Base-by-base conservation (phyloP, 2,329 filamentous ascomycete species). In the Ciborinia camelliae region DNA sequence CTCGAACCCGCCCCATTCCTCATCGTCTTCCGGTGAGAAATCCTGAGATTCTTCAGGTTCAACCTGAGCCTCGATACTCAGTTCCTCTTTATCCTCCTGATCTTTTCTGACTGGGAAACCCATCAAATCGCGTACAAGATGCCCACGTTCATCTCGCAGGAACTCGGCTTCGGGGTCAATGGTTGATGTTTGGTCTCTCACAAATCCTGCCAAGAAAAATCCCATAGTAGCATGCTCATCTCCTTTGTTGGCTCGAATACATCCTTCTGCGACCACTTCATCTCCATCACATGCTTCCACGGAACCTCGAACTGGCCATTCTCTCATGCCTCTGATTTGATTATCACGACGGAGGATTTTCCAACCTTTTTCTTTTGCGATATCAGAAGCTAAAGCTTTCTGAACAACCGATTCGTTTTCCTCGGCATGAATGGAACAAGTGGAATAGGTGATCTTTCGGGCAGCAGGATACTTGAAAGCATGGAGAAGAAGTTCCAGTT, bases 201-300 rank as follows among this genome's bases (percentile, higher is more conserved):
- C 83, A 76, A 99, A 97, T 0, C 84, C 91, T n/a, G 87, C 92
- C 26, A 97, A 90, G 72, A 99, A 99, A 77, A 99, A 98, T 0
- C 95, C 94, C 85, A 97, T 97, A 0, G 93, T 90, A 0, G 92
- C 92, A 68, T 90, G 85, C 12, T 87, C 88, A 70, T 94, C 92
- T 32, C 86, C 90, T 71, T 93, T 90, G 76, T 90, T 88, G 39
- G 91, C 91, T 65, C 94, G 82, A 64, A 97, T 89, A 73, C 92
- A 97, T 3, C 84, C 90, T 32, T 94, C 88, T 7, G 87, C 84
- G 1, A 91, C 75, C 3, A 81, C 76, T 48, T 81, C 73, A 60
- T 86, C 79, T 1, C 82, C 83, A 5, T 72, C 72, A 70, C 80
- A 79, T 43, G 81, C 82, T 43, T 81, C 81, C 45, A 73, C 72